Evolutionary conservation across 2,329 filamentous ascomycete genomes (phyloP).

Genomic region (Cryphonectria japonica): DNA sequence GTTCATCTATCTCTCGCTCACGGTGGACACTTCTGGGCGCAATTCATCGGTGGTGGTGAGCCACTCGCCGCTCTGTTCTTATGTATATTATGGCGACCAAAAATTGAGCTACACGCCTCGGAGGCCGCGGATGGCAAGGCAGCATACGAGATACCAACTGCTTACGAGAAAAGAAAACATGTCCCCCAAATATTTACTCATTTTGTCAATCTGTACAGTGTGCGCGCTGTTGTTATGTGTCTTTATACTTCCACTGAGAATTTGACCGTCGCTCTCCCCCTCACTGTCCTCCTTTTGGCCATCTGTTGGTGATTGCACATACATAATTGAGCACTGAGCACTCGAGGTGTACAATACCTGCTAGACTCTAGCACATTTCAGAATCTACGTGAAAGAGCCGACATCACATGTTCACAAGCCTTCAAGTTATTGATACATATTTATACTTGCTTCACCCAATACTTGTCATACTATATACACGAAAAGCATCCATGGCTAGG

Average conservation of each 20-base stretch:
- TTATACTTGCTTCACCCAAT: not conserved
- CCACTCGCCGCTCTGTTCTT: constrained; percentile 22
- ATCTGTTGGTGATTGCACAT: not conserved
- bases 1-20: constrained; percentile 1
- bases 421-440: not conserved
- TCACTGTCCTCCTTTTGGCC: too few relatives aligned
- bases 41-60: not conserved
- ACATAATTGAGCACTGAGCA: too few relatives aligned
- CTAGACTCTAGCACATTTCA: too few relatives aligned
- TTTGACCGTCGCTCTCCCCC: too few relatives aligned
- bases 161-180: not conserved
- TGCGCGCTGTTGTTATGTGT: not conserved
- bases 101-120: constrained; percentile 12
- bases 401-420: too few relatives aligned
- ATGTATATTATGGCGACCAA: constrained; percentile 17
- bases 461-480: not conserved
- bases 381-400: too few relatives aligned
- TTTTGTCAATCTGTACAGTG: not conserved
- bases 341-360: too few relatives aligned
- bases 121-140: not conserved
- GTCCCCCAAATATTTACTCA: not conserved
- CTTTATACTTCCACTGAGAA: not conserved
- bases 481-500: not conserved
- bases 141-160: not conserved
- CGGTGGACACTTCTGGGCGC: constrained; percentile 5